phyloP scores from a whole-genome alignment of 495 filamentous ascomycete species.

The Penicillium bialowiezense region DNA sequence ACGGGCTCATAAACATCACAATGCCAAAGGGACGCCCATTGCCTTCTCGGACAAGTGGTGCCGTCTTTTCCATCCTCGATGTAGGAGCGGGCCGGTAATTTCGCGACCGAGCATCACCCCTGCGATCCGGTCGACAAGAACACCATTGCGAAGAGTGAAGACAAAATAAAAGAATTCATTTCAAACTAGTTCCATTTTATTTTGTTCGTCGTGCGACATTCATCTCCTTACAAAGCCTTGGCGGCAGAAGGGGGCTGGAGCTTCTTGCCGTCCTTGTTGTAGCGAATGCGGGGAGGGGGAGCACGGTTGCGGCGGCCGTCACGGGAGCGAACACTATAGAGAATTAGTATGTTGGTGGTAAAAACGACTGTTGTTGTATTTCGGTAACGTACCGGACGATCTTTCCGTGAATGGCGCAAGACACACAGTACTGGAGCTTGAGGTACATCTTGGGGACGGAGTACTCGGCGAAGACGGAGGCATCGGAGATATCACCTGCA shows the following conservation, averaged over 20 bases:
- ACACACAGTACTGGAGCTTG: slow-evolving; percentile 99
- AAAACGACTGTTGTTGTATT: neutral
- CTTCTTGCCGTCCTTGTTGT: slow-evolving; percentile 99
- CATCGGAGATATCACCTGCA: slow-evolving; percentile 98
- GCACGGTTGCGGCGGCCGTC: slow-evolving; percentile 98
- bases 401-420: slow-evolving; percentile 99
- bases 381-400: slow-evolving; percentile 87
- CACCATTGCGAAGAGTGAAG: slow-evolving; percentile 25
- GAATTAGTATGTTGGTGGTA: slow-evolving; percentile 27
- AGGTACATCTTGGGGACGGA: slow-evolving; percentile 99
- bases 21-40: slow-evolving; percentile 25
- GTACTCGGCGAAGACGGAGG: slow-evolving; percentile 98
- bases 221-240: slow-evolving; percentile 56
- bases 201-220: slow-evolving; percentile 29
- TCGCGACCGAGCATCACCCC: slow-evolving; percentile 13
- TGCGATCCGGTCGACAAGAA: slow-evolving; percentile 22
- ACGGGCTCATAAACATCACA: slow-evolving; percentile 17
- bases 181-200: slow-evolving; percentile 40
- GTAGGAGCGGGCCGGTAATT: slow-evolving; percentile 16
- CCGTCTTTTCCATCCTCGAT: slow-evolving; percentile 15
- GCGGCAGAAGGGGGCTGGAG: slow-evolving; percentile 85
- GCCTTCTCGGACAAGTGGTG: slow-evolving; percentile 14
- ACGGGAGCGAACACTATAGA: slow-evolving; percentile 85
- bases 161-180: slow-evolving; percentile 38
- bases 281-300: slow-evolving; percentile 91